A percentile compares a stretch with the other conserved stretches of the same genome.
These are phyloP conservation scores for Talaromyces marneffei DNA, from an alignment of 2,329 filamentous ascomycete genomes.

Conservation along the genomic window DNA sequence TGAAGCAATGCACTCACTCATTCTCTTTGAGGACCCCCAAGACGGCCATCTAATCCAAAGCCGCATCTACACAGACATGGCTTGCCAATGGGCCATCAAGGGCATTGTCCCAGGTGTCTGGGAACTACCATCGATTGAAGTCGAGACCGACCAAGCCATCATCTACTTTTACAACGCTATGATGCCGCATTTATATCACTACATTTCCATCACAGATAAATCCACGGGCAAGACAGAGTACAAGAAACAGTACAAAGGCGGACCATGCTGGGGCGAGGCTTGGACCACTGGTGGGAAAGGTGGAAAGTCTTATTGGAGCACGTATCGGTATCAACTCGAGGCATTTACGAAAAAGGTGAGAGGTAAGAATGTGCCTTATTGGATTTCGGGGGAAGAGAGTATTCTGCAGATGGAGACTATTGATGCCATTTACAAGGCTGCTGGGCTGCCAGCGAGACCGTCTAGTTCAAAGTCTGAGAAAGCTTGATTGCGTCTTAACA, in stretches of 20 bases:
- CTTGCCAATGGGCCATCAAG: slow-evolving; percentile 20
- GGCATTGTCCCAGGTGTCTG: slow-evolving; percentile 25
- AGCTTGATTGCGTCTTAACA: not conserved
- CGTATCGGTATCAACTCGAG: slow-evolving; percentile 46
- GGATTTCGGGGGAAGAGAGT: slow-evolving; percentile 41
- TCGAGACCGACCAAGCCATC: slow-evolving; percentile 27
- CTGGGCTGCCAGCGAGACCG: slow-evolving; percentile 17
- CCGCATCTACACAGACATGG: slow-evolving; percentile 28
- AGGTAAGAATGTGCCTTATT: slow-evolving; percentile 27
- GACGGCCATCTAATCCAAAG: slow-evolving; percentile 22
- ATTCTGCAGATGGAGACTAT: slow-evolving; percentile 39
- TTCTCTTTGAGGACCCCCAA: slow-evolving; percentile 22
- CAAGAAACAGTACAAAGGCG: slow-evolving; percentile 24
- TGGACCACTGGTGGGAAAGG: slow-evolving; percentile 28
- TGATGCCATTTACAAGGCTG: slow-evolving; percentile 21
- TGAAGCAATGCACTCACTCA: slow-evolving; percentile 27
- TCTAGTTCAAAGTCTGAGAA: not conserved
- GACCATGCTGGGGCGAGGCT: slow-evolving; percentile 28
- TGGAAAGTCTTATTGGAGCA: slow-evolving; percentile 39
- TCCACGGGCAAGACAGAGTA: slow-evolving; percentile 22
- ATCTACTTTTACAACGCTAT: slow-evolving; percentile 30
- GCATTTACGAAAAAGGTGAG: slow-evolving; percentile 44
- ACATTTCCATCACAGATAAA: slow-evolving; percentile 27
- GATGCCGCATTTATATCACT: slow-evolving; percentile 33
- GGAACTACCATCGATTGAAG: slow-evolving; percentile 30